Evolutionary conservation across 1,139 yeast species (phyloP).

Genomic region (Scheffersomyces parashehatae): DNA sequence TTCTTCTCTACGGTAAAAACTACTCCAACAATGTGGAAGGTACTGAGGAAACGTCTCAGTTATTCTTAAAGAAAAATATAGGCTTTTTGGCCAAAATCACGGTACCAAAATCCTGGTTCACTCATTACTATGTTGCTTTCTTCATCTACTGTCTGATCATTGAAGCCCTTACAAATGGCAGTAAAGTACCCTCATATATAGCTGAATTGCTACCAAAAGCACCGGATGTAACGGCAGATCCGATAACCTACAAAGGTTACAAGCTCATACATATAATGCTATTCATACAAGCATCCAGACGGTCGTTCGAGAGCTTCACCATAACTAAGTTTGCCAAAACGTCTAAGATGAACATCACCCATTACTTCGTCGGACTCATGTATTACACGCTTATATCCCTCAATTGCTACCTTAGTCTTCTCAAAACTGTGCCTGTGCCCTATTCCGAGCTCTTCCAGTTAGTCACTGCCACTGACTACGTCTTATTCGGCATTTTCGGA

Average conservation of each 20-base stretch:
- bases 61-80: not conserved
- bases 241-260: conserved; percentile 1
- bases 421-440: conserved; percentile 10
- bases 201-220: not conserved
- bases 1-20: conserved; percentile 16
- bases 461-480: not conserved
- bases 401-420: conserved; percentile 18
- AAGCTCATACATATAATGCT: conserved; percentile 17
- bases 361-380: conserved; percentile 70
- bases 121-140: conserved; percentile 47
- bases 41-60: not conserved
- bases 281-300: conserved; percentile 60
- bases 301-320: conserved; percentile 59
- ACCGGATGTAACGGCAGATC: not conserved
- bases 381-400: conserved; percentile 52
- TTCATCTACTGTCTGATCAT: conserved; percentile 8
- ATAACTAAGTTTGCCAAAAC: conserved; percentile 48
- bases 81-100: conserved; percentile 17
- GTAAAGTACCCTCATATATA: not conserved
- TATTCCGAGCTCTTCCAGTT: not conserved
- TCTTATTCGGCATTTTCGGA: conserved; percentile 30
- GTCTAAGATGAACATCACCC: conserved; percentile 71
- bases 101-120: conserved; percentile 52
- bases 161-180: not conserved
- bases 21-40: not conserved